Evolutionary conservation across 108 stramenopile genomes (phyloP), one percentile per base, ranked within the genome.

Genomic region (Epithemia pelagica): DNA sequence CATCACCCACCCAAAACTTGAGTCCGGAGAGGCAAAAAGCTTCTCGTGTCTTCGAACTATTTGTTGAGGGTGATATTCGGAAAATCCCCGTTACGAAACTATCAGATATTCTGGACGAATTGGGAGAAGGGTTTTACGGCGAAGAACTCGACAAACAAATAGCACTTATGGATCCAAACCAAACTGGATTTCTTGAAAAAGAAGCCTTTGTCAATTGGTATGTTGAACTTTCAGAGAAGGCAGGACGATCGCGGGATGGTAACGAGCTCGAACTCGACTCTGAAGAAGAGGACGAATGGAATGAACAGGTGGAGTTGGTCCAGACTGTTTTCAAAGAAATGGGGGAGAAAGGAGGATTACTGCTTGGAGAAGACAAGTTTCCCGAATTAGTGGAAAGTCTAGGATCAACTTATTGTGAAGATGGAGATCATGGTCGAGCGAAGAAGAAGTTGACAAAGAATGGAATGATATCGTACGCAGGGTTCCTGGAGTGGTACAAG

Each of bases 91-190:
- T 66, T 1, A 62, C 71, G 1, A 64, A 67, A 18, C 82, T 94
- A 46, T 87, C 86, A 62, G 79, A 73, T 10, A 51, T 94, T n/a
- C 56, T 87, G 2, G 90, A 89, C 37, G 82, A 80, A 29, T 66
- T 92, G 32, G 89, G 92, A 25, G 92, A 91, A 57, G 90, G 89
- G 32, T 91, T 95, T 66, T 74, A 89, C 71, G 94, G 94, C 1
- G 89, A 90, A 21, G 94, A 91, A 62, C 57, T 78, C 21, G 82
- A 91, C 22, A 75, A 66, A 10, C 90, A 94, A 68, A 65, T 87
- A 0, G 59, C 62, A 31, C 18, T 82, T 10, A 71, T 90, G 15
- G 89, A 88, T 56, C 81, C 79, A 8, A 31, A 66, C 31, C 66
- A 65, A 0, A 66, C 71, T 28, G 88, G 88, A 21, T 59, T 51